Evolutionary conservation across 306 rosid genomes (phyloP).

Genomic region (Fragaria ananassa): DNA sequence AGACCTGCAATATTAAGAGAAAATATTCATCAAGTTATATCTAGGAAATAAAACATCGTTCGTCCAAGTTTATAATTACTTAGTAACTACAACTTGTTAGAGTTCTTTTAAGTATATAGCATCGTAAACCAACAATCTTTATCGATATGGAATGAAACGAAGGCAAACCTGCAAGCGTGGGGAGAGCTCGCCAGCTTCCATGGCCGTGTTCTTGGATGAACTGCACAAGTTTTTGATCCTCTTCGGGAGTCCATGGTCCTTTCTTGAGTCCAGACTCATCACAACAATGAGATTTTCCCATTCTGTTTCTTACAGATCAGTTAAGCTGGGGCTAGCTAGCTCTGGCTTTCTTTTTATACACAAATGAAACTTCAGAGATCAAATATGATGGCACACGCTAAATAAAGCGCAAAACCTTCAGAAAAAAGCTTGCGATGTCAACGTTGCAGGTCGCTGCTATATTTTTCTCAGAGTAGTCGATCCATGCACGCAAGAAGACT

Average conservation of each 20-base stretch:
- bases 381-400: neutral
- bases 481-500: conserved; percentile 70
- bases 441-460: conserved; percentile 42
- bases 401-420: conserved; percentile 22
- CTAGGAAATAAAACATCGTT: no score
- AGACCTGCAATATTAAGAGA: conserved; percentile 45
- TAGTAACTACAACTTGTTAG: neutral
- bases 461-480: conserved; percentile 39
- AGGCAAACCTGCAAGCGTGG: conserved; percentile 65
- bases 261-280: conserved; percentile 78
- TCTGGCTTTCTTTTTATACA: neutral
- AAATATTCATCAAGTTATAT: neutral
- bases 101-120: neutral
- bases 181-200: conserved; percentile 91
- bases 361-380: neutral
- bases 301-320: conserved; percentile 23
- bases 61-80: neutral
- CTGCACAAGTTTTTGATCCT: conserved; percentile 68
- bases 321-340: neutral
- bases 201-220: conserved; percentile 72
- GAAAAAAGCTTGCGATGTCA: conserved; percentile 33
- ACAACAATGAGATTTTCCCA: conserved; percentile 72
- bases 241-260: conserved; percentile 92
- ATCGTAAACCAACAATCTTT: neutral
- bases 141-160: neutral